Base-by-base conservation (phyloP, 345 rosid genomes). In the Geranium brycei region DNA sequence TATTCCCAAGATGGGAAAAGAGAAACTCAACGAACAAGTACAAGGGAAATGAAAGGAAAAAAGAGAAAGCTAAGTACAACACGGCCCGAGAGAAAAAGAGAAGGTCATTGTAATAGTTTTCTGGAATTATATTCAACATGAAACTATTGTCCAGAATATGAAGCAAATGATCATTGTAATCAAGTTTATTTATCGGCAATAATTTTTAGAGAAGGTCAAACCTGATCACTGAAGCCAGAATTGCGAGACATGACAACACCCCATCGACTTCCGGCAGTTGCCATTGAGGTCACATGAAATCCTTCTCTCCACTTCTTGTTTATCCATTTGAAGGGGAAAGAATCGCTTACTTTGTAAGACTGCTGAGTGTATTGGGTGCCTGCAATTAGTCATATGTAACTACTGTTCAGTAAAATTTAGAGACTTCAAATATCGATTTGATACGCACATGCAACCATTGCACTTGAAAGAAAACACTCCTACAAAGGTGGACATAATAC, bases 281-380 rank as follows among this genome's bases (percentile, higher is more conserved):
- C 88, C 99, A 95, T 95, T 18, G 97, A 77, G 68, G 99, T 95
- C n/a, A 95, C 97, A 62, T 85, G 85, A 73, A 95, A 95, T 10
- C 95, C 99, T 75, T 95, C 99, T 79, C 87, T 88, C 99, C 99
- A 95, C 75, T 95, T 95, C 77, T 88, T 95, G 87, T 88, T 95
- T 65, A 95, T 88, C 96, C 97, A 95, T 73, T 95, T 91, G 69
- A 84, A 95, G 3, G 99, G 99, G 79, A 91, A 95, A 51, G 96
- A 83, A 58, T 93, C 99, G 1, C 97, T 87, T 61, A 91, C 95
- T 83, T 93, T 93, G 68, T 91, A 93, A 23, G 99, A 95, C 75
- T 95, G 97, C 69, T 95, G 99, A 68, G 85, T 76, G 72, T 85
- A 93, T 62, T 75, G 81, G 8, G 99, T 93, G 64, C 99, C 99